Base-by-base conservation (phyloP, 129 eudicot species). In the Ambrosia trifida region DNA sequence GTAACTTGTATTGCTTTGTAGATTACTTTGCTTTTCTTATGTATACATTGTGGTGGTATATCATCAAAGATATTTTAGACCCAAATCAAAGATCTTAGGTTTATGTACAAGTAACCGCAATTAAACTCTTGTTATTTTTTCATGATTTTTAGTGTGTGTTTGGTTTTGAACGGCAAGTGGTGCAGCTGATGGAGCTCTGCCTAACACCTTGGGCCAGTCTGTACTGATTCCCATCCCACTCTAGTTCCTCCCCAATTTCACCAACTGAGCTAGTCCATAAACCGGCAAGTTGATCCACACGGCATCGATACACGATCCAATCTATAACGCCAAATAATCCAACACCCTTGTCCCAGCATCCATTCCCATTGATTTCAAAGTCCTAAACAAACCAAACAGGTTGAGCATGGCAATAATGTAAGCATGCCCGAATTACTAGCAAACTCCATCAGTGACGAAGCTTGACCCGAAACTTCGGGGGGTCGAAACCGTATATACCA, bases 21-120 rank as follows among this genome's bases (percentile, higher is more conserved):
- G 75, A 63, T 71, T 36, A 31, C 41, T 73, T 69, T 24, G 44
- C 46, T 1, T 60, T 75, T 57, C 43, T 72, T 74, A 72, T 72
- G 72, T 72, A 71, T 43, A 83, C 76, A 61, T 66, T 62, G 31
- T 77, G 70, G 66, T 77, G 72, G 33, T 31, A 69, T 50, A 61
- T 54, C 44, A 74, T 54, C 41, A 66, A 69, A 33, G 44, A 63
- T 64, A 50, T 49, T 49, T 51, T 58, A 76, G 80, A 66, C 79
- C 13, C 2, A 56, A 66, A 19, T 24, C 28, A 24, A 24, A 24
- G 28, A 0, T 24, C 28, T 24, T 24, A n/a, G n/a, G n/a, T n/a
- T n/a, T n/a, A n/a, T n/a, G n/a, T n/a, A n/a, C n/a, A n/a, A n/a
- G n/a, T n/a, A n/a, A n/a, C n/a, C n/a, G n/a, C n/a, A n/a, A n/a